phyloP scores from a whole-genome alignment of 2,329 filamentous ascomycete species.

The Aspergillus novoparasiticus region DNA sequence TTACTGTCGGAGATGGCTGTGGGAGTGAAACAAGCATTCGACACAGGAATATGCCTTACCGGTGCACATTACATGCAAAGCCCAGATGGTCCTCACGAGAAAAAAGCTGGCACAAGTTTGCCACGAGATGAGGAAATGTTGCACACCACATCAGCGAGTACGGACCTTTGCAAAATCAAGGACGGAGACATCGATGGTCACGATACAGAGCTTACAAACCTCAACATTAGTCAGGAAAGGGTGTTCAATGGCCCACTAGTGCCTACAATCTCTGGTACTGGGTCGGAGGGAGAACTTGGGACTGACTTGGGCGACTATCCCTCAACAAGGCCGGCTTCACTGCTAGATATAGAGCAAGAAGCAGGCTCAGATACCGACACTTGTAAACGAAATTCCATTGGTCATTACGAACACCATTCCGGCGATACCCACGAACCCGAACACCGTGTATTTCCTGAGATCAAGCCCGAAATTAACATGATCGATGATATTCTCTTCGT shows the following conservation, averaged over 20 bases:
- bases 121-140: background rate
- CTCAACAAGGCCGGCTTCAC: background rate
- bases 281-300: background rate
- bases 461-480: constrained; percentile 20
- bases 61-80: background rate
- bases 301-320: background rate
- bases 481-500: constrained; percentile 23
- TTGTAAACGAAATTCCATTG: background rate
- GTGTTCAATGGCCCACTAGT: background rate
- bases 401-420: background rate
- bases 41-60: background rate
- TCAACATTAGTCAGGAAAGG: background rate
- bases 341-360: background rate
- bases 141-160: background rate
- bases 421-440: background rate
- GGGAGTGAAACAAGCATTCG: background rate
- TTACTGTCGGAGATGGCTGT: background rate
- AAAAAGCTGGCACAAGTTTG: too few species aligned
- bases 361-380: background rate
- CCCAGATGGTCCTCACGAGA: background rate
- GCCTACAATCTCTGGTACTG: background rate
- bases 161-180: background rate
- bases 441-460: background rate
- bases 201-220: background rate
- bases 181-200: background rate